These are phyloP conservation scores for Selaginella tamariscina DNA, from an alignment of 75 land plant species.

Conservation along the genomic window DNA sequence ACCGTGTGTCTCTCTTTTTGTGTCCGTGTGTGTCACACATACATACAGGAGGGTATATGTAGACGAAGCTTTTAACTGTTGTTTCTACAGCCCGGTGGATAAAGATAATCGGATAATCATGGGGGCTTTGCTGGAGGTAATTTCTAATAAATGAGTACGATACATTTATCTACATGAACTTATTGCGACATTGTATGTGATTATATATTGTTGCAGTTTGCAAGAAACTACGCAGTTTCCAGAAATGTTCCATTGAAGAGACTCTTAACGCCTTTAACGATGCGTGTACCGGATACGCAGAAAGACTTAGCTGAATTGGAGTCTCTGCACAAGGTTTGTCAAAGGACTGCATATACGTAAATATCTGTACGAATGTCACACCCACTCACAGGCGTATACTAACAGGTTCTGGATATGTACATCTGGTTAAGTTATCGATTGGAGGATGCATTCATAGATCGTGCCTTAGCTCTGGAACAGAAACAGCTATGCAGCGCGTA, in stretches of 20 bases:
- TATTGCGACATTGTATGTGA: neutral
- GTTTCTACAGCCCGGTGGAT: slow-evolving; percentile 6
- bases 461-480: neutral
- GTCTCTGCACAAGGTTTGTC: slow-evolving; percentile 3
- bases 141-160: neutral
- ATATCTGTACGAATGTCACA: too few relatives aligned
- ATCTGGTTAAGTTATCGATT: slow-evolving; percentile 5
- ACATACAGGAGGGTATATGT: too few relatives aligned
- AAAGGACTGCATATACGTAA: too few relatives aligned
- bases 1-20: too few relatives aligned
- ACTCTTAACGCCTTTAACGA: neutral
- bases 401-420: slow-evolving; percentile 9
- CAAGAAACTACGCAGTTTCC: neutral
- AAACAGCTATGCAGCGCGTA: slow-evolving; percentile 7
- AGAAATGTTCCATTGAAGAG: neutral
- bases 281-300: neutral
- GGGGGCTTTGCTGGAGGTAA: slow-evolving; percentile 13
- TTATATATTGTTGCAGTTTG: slow-evolving; percentile 8
- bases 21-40: too few relatives aligned
- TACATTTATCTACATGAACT: neutral
- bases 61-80: too few relatives aligned
- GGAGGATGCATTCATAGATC: slow-evolving; percentile 8
- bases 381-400: too few relatives aligned
- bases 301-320: slow-evolving; percentile 9
- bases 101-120: neutral